phyloP scores from a whole-genome alignment of 176 grass and related monocot genomes.

The Stipa capillata region DNA sequence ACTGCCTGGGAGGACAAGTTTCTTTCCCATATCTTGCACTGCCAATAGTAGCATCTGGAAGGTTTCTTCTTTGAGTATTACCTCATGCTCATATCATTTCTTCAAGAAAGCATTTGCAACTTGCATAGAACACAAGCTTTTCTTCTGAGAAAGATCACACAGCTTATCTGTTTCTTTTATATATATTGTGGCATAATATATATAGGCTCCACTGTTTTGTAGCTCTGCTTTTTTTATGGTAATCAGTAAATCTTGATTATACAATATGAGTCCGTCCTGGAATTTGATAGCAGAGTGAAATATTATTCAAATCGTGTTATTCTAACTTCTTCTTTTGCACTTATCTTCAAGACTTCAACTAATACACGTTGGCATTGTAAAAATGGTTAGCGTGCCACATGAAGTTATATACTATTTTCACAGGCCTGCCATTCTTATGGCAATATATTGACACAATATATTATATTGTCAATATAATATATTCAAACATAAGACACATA shows the following conservation, averaged over 20 bases:
- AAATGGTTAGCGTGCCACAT: conserved; percentile 10
- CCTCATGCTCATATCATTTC: conserved; percentile 12
- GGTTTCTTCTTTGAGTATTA: conserved; percentile 31
- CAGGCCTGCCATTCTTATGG: neutral
- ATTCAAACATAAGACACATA: neutral
- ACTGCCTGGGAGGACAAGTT: conserved; percentile 57
- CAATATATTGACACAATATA: neutral
- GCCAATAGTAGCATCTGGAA: conserved; percentile 27
- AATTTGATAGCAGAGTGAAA: conserved; percentile 2
- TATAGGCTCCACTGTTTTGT: neutral
- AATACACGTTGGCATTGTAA: neutral
- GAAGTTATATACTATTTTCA: conserved; percentile 1
- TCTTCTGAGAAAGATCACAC: neutral
- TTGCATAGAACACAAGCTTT: conserved; percentile 28
- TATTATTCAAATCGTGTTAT: neutral
- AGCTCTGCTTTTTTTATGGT: neutral
- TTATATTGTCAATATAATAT: neutral
- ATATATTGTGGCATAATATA: neutral
- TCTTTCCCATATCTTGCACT: conserved; percentile 26
- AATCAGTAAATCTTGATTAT: neutral
- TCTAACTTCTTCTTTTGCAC: too few species aligned
- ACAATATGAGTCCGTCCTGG: neutral
- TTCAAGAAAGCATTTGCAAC: conserved; percentile 25
- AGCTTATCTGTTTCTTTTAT: neutral
- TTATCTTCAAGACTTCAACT: too few species aligned